phyloP scores from a whole-genome alignment of 1,284 basidiomycete species.

The Afroboletus lepidellus region DNA sequence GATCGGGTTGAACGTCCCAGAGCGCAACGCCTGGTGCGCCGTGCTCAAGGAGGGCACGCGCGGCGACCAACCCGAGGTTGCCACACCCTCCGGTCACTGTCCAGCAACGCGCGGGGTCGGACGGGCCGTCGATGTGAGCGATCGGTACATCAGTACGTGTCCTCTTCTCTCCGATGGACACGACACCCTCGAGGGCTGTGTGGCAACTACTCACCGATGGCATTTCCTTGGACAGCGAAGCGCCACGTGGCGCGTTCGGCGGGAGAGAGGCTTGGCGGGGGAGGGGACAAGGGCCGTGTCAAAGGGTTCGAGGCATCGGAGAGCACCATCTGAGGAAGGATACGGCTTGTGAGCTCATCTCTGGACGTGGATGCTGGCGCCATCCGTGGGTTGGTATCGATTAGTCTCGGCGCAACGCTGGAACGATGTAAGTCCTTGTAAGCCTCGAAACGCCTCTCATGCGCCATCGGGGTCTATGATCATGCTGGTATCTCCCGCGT shows the following conservation, averaged over 20 bases:
- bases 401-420: neutral
- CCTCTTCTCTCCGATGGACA: neutral
- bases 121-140: neutral
- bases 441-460: neutral
- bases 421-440: neutral
- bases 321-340: conserved; percentile 34
- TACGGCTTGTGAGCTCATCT: conserved; percentile 3
- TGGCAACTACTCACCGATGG: conserved; percentile 35
- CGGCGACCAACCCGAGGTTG: neutral
- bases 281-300: conserved; percentile 3
- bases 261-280: conserved; percentile 8
- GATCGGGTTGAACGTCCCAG: neutral
- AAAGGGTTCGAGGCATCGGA: conserved; percentile 37
- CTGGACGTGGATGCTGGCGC: too few relatives aligned
- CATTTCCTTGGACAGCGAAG: conserved; percentile 41
- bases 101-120: neutral
- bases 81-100: conserved; percentile 39
- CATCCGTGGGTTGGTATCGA: neutral
- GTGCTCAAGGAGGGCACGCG: neutral
- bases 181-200: neutral
- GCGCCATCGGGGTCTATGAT: neutral
- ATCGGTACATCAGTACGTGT: neutral
- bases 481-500: neutral
- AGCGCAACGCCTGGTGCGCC: neutral
- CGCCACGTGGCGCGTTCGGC: conserved; percentile 33